Conservation (phyloP, 1,284 basidiomycete species). For the Paramarasmius palmivorus region DNA sequence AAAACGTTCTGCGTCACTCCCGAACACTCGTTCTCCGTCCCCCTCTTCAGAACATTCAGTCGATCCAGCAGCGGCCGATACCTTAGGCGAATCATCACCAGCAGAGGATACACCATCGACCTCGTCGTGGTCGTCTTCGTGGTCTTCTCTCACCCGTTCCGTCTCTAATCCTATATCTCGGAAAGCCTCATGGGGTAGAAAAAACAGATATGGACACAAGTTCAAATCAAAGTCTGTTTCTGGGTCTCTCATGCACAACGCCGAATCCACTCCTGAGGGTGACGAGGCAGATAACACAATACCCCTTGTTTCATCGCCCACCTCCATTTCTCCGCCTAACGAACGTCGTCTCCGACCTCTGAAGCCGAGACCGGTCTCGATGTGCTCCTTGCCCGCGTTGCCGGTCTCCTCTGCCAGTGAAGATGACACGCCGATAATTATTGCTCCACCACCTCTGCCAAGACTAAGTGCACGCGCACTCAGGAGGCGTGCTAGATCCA, state of each 20-base stretch:
- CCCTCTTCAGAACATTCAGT: not conserved
- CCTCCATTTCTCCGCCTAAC: not conserved
- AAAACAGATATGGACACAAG: not conserved
- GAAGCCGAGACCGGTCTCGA: not conserved
- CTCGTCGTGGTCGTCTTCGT: not conserved
- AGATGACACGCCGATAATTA: constrained; percentile 2
- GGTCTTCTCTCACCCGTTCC: not conserved
- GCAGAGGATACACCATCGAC: not conserved
- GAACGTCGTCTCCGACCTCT: not conserved
- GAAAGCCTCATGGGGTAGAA: not conserved
- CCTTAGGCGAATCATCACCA: not conserved
- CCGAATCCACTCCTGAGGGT: no score
- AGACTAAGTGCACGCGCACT: constrained; percentile 42
- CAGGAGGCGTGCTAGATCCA: constrained; percentile 70
- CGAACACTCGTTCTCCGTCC: not conserved
- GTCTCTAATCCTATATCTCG: not conserved
- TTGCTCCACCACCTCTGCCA: constrained; percentile 27
- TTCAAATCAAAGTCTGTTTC: constrained; percentile 1
- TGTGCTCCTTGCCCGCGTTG: not conserved
- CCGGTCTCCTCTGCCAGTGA: not conserved
- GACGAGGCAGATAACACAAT: not conserved
- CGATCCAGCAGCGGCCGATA: not conserved
- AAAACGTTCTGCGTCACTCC: not conserved
- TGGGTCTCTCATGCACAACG: not conserved
- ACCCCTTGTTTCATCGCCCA: not conserved